phyloP scores from a whole-genome alignment of 495 filamentous ascomycete genomes.

The Penicillium odoratum region DNA sequence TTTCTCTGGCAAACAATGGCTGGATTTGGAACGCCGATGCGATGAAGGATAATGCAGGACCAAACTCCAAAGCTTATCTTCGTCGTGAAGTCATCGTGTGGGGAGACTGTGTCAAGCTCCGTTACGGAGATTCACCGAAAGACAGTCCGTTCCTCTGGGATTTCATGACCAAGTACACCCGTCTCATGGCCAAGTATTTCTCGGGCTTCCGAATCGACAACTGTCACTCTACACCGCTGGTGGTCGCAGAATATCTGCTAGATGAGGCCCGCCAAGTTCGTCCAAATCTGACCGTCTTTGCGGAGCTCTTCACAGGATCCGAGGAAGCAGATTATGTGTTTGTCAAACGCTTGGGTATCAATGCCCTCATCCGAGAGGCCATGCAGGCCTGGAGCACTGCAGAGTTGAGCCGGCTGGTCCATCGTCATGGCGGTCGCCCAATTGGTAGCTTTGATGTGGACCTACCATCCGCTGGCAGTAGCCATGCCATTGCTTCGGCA shows the following conservation, averaged over 20 bases:
- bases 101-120: constrained; percentile 97
- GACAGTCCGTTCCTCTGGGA: constrained; percentile 96
- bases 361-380: constrained; percentile 88
- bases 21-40: constrained; percentile 99
- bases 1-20: constrained; percentile 92
- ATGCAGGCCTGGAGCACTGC: constrained; percentile 98
- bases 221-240: constrained; percentile 93
- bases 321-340: constrained; percentile 96
- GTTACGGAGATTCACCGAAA: constrained; percentile 77
- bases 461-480: constrained; percentile 42
- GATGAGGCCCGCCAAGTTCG: constrained; percentile 87
- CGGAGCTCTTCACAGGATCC: constrained; percentile 94
- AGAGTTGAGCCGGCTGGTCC: constrained; percentile 87
- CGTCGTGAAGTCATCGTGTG: constrained; percentile 95
- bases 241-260: constrained; percentile 89
- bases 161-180: constrained; percentile 89
- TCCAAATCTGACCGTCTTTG: constrained; percentile 86
- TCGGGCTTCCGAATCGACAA: constrained; percentile 97
- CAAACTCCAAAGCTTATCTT: constrained; percentile 83
- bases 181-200: constrained; percentile 93
- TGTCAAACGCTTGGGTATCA: constrained; percentile 86
- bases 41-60: constrained; percentile 89
- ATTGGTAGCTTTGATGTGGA: constrained; percentile 96
- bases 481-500: constrained; percentile 40
- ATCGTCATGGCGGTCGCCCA: constrained; percentile 89